Conservation (phyloP, 306 rosid species). For the Fagus sylvatica region DNA sequence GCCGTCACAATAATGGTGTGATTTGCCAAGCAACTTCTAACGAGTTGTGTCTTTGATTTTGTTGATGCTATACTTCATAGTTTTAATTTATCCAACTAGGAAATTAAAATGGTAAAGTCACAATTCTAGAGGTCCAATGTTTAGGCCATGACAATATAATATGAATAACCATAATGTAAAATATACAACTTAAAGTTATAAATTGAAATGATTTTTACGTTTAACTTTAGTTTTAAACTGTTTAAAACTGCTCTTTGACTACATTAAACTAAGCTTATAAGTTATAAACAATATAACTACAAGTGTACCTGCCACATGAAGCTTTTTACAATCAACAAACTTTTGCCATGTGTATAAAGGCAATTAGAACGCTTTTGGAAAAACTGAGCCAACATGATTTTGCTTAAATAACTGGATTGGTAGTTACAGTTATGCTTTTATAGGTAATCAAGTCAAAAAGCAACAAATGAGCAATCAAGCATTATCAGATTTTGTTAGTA, state of each 20-base stretch:
- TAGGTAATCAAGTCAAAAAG: constrained; percentile 44
- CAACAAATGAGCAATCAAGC: constrained; percentile 22
- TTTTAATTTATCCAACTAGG: too few relatives aligned
- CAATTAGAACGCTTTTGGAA: constrained; percentile 35
- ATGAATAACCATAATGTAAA: too few relatives aligned
- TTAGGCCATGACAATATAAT: too few relatives aligned
- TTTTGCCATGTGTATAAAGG: constrained; percentile 28
- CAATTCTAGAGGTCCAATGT: too few relatives aligned
- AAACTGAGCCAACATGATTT: constrained; percentile 29
- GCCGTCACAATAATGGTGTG: too few relatives aligned
- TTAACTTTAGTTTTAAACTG: neutral
- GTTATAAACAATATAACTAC: constrained; percentile 19
- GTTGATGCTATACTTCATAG: too few relatives aligned
- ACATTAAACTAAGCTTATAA: constrained; percentile 28
- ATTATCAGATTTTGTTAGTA: constrained; percentile 19
- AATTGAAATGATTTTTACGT: too few relatives aligned
- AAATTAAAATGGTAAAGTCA: too few relatives aligned
- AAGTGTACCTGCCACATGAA: constrained; percentile 27
- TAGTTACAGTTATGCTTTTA: constrained; percentile 21
- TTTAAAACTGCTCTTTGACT: constrained; percentile 14
- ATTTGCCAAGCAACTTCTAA: too few relatives aligned
- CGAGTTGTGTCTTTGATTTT: too few relatives aligned
- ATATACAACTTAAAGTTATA: too few relatives aligned
- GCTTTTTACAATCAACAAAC: constrained; percentile 26
- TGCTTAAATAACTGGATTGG: constrained; percentile 18